Evolutionary conservation across 129 eudicot genomes (phyloP).

Genomic region (Daucus carota): DH1_v3.0 NC_030387.2:33637501-33638000

Average conservation of each 20-base stretch:
- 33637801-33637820: not conserved
- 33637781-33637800: not conserved
- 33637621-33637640: not conserved
- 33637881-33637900: not conserved
- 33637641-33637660: not conserved
- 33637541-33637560: constrained; percentile 94
- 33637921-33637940: constrained; percentile 70
- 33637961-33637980: constrained; percentile 95
- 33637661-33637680: not conserved
- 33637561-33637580: constrained; percentile 82
- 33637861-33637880: not conserved
- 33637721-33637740: not conserved
- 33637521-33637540: constrained; percentile 93
- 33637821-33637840: not conserved
- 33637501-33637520: constrained; percentile 97
- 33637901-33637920: constrained; percentile 64
- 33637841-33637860: not conserved
- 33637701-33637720: not conserved
- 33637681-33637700: not conserved
- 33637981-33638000: constrained; percentile 70
- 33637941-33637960: constrained; percentile 85
- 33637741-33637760: not conserved
- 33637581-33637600: constrained; percentile 52
- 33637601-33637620: not conserved
- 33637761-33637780: not conserved